Evolutionary conservation across 805 yeast species (phyloP), one percentile per base, ranked within the genome.

Genomic region (Zygosaccharomyces pseudorouxii): DNA sequence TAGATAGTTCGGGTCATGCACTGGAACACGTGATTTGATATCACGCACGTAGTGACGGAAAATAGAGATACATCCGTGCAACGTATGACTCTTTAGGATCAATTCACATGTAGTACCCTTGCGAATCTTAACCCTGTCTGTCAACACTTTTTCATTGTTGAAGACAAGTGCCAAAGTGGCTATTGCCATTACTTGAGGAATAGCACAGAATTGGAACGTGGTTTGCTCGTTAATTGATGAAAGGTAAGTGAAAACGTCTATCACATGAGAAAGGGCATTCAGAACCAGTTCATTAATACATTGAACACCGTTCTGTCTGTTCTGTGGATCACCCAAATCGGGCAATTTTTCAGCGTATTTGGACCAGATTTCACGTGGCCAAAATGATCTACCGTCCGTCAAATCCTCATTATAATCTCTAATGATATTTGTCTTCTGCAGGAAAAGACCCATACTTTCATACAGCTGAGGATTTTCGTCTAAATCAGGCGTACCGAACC

Each of bases 131-230:
- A 92, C 86, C 63, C 86, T 81, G 33, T 69, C 65, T 39, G 81
- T 76, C 62, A 92, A 79, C 2, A 92, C 85, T 3, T 71, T 62
- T 3, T 84, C 83, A 71, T 93, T 93, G 63, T 85, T 82, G 76
- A 85, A 90, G 29, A 93, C 85, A 45, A 83, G 73, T 19, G 92
- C 89, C 58, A 93, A 76, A 1, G 98, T 89, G 12, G 99, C 97
- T 66, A 93, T 86, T 31, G 98, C 97, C 99, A 93, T 93, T 16
- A 92, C 97, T 71, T 93, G 99, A 16, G 99, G 99, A 63, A 93
- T 93, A 9, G 97, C 88, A 72, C 97, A 90, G 73, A 93, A 93
- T 58, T 82, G 85, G 74, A 89, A 93, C 43, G 84, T 71, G 1
- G 96, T 80, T 51, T 84, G 86, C 64, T 93, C 99, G 50, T 78